phyloP scores from a whole-genome alignment of 164 flowering plant genomes.

The Umbilicus rupestris region DNA sequence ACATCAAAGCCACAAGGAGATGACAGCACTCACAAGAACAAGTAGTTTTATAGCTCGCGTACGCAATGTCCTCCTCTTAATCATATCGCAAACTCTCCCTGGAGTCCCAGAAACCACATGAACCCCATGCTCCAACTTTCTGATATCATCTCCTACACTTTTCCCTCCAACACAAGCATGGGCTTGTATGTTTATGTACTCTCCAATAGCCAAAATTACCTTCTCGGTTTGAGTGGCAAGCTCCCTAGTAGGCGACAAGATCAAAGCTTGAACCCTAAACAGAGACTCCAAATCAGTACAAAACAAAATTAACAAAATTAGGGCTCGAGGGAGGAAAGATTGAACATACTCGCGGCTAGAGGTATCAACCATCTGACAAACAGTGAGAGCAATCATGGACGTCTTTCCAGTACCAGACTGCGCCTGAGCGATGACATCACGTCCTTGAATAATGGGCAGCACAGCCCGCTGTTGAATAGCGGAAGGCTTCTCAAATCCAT shows the following conservation, averaged over 20 bases:
- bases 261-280: constrained; percentile 89
- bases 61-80: constrained; percentile 84
- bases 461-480: constrained; percentile 93
- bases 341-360: constrained; percentile 49
- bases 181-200: constrained; percentile 64
- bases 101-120: constrained; percentile 99
- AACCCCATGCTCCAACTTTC: constrained; percentile 86
- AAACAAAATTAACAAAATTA: background rate
- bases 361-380: constrained; percentile 80
- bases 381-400: constrained; percentile 92
- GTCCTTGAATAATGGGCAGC: constrained; percentile 71
- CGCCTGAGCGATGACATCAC: constrained; percentile 94
- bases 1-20: background rate
- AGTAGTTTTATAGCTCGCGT: constrained; percentile 83
- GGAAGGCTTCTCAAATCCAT: constrained; percentile 90
- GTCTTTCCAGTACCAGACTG: constrained; percentile 95
- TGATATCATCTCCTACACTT: constrained; percentile 90
- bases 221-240: constrained; percentile 88
- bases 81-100: constrained; percentile 99
- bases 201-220: constrained; percentile 67
- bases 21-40: constrained; percentile 57
- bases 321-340: background rate
- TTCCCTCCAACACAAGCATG: constrained; percentile 96
- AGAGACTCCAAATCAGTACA: background rate
- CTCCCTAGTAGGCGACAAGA: constrained; percentile 94